Evolutionary conservation across 306 rosid species (phyloP), one percentile per base, ranked within the genome.

Genomic region (Ceratonia siliqua): DNA sequence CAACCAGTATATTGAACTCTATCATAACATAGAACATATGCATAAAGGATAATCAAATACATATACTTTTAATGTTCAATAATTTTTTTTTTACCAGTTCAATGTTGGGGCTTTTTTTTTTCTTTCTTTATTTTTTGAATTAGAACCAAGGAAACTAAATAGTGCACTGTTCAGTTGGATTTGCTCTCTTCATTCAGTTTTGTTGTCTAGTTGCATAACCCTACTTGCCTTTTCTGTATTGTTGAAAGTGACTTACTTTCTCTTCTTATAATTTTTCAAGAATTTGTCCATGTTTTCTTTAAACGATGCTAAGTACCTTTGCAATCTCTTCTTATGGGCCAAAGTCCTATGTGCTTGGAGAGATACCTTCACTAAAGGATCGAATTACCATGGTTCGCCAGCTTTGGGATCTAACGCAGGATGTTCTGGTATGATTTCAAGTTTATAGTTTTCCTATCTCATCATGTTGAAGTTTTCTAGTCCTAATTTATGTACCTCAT

Each of bases 291-390:
- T 68, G 52, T 59, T 50, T 66, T 56, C 55, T 21, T 70, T 21
- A 3, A 17, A 42, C 65, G 66, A 67, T 83, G 59, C 82, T 90
- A 24, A 82, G 66, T 67, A 53, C 58, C 45, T 15, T 65, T 50
- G 57, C 45, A 48, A 67, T 88, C 22, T 76, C 36, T 79, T 84
- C 39, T 15, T 54, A 49, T 82, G 78, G 86, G 75, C 65, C 50
- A 80, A 85, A 94, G 99, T 94, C 99, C 17, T 94, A 94, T 79
- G 97, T 92, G 27, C 93, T 92, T 36, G 99, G 99, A 74, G 97
- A 94, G 88, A 94, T 94, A 57, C 96, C 97, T 8, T 94, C 95
- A 14, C 69, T 85, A 70, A 80, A 90, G 86, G 99, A 94, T 82
- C 88, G 95, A 33, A 86, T 94, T 72, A 94, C 97, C 73, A 61